These are phyloP conservation scores for Pterocarpus santalinus DNA, from an alignment of 306 rosid species.

Conservation along the genomic window DNA sequence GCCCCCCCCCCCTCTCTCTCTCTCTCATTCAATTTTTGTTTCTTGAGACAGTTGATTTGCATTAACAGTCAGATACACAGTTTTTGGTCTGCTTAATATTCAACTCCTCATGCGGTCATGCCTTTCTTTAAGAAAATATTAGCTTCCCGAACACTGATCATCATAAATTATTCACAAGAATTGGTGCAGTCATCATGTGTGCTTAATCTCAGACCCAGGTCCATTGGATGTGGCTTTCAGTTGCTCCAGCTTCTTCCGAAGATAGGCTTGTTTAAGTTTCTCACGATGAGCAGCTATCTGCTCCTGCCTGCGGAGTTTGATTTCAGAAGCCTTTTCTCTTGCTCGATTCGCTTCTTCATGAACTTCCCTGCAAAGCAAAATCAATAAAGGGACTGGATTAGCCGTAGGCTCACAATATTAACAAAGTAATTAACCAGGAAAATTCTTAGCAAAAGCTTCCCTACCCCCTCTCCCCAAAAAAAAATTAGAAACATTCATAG, in stretches of 20 bases:
- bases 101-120: not conserved
- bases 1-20: not conserved
- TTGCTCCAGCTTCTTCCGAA: conserved; percentile 83
- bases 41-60: not conserved
- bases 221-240: conserved; percentile 70
- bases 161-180: conserved; percentile 20
- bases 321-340: conserved; percentile 81
- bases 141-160: conserved; percentile 5
- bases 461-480: not conserved
- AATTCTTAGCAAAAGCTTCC: conserved; percentile 6
- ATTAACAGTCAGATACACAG: conserved; percentile 15
- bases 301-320: conserved; percentile 78
- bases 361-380: conserved; percentile 76
- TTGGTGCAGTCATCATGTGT: conserved; percentile 32
- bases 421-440: conserved; percentile 5
- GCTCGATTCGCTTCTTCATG: conserved; percentile 90
- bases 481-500: not conserved
- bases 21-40: not conserved
- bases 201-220: conserved; percentile 50
- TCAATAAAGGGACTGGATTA: conserved; percentile 26
- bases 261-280: conserved; percentile 85
- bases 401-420: conserved; percentile 2
- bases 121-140: not conserved
- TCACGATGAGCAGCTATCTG: conserved; percentile 77
- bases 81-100: conserved; percentile 8